Evolutionary conservation across 2,329 filamentous ascomycete genomes (phyloP).

Genomic region (Talaromyces sp.): DNA sequence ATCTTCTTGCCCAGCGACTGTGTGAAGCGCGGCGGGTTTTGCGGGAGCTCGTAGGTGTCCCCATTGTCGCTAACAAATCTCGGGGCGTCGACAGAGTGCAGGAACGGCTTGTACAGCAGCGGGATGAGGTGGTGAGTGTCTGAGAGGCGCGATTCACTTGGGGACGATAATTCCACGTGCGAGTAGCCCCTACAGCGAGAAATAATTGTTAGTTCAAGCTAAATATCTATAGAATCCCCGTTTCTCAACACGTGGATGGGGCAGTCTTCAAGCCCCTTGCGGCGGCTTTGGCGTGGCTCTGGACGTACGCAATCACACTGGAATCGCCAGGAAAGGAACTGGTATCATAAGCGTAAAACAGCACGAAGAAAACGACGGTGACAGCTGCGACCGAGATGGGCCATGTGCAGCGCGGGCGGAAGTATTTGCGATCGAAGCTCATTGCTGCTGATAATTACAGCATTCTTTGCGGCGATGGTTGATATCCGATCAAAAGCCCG

Average conservation of each 20-base stretch:
- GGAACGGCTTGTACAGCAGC: slow-evolving; percentile 9
- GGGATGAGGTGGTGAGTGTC: slow-evolving; percentile 5
- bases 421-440: slow-evolving; percentile 9
- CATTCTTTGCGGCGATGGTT: neutral
- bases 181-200: neutral
- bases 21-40: slow-evolving; percentile 7
- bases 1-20: slow-evolving; percentile 7
- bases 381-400: slow-evolving; percentile 3
- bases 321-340: slow-evolving; percentile 4
- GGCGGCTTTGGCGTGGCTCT: neutral
- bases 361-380: neutral
- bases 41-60: slow-evolving; percentile 3
- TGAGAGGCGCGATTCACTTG: neutral
- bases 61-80: slow-evolving; percentile 7
- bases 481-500: neutral
- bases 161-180: slow-evolving; percentile 5
- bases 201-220: neutral
- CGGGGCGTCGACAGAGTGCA: slow-evolving; percentile 7
- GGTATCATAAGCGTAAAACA: slow-evolving; percentile 6
- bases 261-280: neutral
- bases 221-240: neutral
- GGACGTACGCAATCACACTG: slow-evolving; percentile 5
- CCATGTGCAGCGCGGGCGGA: slow-evolving; percentile 8
- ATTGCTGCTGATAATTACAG: neutral
- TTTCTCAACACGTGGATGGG: neutral